These are phyloP conservation scores for Trametes polyzona DNA, from an alignment of 1,284 basidiomycete genomes.

Conservation along the genomic window DNA sequence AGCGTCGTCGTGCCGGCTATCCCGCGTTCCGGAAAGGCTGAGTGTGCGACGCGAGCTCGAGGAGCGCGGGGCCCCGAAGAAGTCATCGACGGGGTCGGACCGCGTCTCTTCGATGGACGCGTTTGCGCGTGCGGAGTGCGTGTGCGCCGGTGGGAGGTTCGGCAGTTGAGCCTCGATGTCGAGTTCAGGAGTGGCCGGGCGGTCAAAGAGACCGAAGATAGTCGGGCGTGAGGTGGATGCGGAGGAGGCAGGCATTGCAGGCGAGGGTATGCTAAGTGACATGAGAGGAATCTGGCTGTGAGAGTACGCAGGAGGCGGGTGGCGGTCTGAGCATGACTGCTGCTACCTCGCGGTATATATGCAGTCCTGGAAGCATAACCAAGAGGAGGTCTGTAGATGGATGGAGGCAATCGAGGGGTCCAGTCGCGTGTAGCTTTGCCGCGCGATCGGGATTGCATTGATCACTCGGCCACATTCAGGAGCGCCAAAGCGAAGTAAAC, in stretches of 20 bases:
- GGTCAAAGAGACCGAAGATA: slow-evolving; percentile 24
- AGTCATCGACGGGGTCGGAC: slow-evolving; percentile 34
- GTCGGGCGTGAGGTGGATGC: slow-evolving; percentile 15
- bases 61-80: slow-evolving; percentile 33
- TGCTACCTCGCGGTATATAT: slow-evolving; percentile 10
- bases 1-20: slow-evolving; percentile 34
- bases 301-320: background rate
- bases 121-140: slow-evolving; percentile 17
- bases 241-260: slow-evolving; percentile 15
- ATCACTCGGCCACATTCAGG: background rate
- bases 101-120: slow-evolving; percentile 17
- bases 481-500: background rate
- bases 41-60: slow-evolving; percentile 20
- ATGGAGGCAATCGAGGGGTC: slow-evolving; percentile 5
- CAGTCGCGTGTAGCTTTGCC: background rate
- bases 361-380: slow-evolving; percentile 3
- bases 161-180: slow-evolving; percentile 18
- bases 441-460: background rate
- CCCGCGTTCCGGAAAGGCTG: slow-evolving; percentile 27
- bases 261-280: slow-evolving; percentile 1
- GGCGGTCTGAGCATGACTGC: slow-evolving; percentile 9
- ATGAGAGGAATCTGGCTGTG: background rate
- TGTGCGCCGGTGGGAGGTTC: slow-evolving; percentile 9
- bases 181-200: slow-evolving; percentile 15
- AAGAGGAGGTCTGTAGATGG: background rate